These are phyloP conservation scores for Penicillium aurantiogriseum DNA, from an alignment of 2,329 filamentous ascomycete species.

Conservation along the genomic window DNA sequence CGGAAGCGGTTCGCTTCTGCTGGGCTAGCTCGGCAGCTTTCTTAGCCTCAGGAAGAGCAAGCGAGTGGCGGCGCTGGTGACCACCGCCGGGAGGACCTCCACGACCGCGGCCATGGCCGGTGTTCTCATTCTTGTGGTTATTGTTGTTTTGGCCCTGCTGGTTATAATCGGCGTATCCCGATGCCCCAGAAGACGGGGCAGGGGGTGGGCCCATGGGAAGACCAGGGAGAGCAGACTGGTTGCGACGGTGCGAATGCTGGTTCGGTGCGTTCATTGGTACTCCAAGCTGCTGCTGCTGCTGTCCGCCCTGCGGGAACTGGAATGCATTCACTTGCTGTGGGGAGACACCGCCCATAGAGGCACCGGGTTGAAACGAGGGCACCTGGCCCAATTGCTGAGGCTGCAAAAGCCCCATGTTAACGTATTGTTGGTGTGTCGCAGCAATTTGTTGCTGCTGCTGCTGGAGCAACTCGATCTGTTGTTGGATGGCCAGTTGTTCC, in stretches of 20 bases:
- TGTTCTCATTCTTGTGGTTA: conserved; percentile 71
- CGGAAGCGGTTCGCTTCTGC: conserved; percentile 90
- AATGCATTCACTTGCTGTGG: conserved; percentile 71
- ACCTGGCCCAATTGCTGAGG: conserved; percentile 76
- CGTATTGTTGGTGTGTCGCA: conserved; percentile 93
- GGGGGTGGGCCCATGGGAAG: conserved; percentile 89
- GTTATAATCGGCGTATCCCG: conserved; percentile 82
- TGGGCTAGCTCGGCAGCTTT: conserved; percentile 96
- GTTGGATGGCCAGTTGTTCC: conserved; percentile 96
- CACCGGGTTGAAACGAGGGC: conserved; percentile 68
- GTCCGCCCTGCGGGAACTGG: conserved; percentile 80
- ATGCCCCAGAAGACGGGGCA: conserved; percentile 83
- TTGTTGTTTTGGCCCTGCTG: conserved; percentile 54
- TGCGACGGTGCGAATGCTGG: conserved; percentile 90
- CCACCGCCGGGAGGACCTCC: conserved; percentile 69
- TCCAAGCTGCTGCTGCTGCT: conserved; percentile 69
- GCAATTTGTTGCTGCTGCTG: conserved; percentile 98
- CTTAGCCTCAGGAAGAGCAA: conserved; percentile 92
- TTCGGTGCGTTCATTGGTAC: conserved; percentile 72
- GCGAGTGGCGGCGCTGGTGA: conserved; percentile 89
- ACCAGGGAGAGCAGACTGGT: conserved; percentile 93
- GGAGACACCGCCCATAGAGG: conserved; percentile 68
- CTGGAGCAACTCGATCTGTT: conserved; percentile 95
- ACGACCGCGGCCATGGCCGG: conserved; percentile 68
- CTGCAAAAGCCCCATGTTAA: conserved; percentile 93